Conservation (phyloP, 495 filamentous ascomycete genomes). For the Trypethelium eluteriae region DNA sequence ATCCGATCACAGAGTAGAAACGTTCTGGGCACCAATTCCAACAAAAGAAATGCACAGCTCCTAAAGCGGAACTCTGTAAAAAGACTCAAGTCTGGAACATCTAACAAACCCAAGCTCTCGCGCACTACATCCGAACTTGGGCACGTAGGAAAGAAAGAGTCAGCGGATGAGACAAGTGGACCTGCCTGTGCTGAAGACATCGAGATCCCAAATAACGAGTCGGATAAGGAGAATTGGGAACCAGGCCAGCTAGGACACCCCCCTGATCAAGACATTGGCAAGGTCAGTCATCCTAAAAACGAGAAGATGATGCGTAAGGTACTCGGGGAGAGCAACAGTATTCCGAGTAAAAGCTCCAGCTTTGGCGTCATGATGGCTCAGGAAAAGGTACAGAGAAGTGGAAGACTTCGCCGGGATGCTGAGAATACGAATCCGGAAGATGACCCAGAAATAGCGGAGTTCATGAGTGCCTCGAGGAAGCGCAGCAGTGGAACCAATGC, state of each 20-base stretch:
- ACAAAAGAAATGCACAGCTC: slow-evolving; percentile 26
- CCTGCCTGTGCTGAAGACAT: slow-evolving; percentile 26
- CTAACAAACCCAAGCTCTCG: slow-evolving; percentile 50
- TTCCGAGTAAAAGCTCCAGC: slow-evolving; percentile 18
- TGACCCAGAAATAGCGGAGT: slow-evolving; percentile 55
- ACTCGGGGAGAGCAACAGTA: slow-evolving; percentile 15
- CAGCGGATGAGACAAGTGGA: slow-evolving; percentile 21
- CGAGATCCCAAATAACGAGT: slow-evolving; percentile 54
- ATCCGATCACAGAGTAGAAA: slow-evolving; percentile 54
- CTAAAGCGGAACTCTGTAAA: slow-evolving; percentile 20
- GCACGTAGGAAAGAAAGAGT: slow-evolving; percentile 49
- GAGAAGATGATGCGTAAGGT: slow-evolving; percentile 11
- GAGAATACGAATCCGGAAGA: slow-evolving; percentile 30
- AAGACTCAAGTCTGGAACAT: slow-evolving; percentile 22
- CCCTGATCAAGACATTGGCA: background rate
- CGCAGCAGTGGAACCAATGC: slow-evolving; percentile 24
- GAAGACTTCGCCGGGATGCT: slow-evolving; percentile 6
- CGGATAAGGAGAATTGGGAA: slow-evolving; percentile 92
- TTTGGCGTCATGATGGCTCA: slow-evolving; percentile 72
- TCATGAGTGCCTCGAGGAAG: slow-evolving; percentile 47
- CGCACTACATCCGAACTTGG: slow-evolving; percentile 61
- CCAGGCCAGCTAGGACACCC: slow-evolving; percentile 28
- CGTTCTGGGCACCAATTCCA: slow-evolving; percentile 41
- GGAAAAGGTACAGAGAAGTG: slow-evolving; percentile 63
- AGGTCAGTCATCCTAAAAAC: background rate